Percentiles rank a stretch among this genome's conserved stretches.
Conservation (phyloP, 805 yeast genomes). For the Metschnikowia aberdeeniae region DNA sequence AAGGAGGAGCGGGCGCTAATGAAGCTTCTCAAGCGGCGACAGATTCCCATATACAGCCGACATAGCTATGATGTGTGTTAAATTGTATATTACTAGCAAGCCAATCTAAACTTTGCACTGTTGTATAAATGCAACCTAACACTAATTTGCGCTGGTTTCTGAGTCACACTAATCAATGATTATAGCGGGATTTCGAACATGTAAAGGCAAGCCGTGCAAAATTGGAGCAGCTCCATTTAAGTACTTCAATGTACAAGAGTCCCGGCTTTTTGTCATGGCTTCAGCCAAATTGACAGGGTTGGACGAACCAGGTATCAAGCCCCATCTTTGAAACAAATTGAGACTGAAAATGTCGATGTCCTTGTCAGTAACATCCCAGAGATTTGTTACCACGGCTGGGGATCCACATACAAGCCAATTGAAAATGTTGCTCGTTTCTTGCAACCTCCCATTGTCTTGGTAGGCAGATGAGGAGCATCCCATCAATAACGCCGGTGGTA, state of each 20-base stretch:
- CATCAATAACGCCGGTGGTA: constrained; percentile 64
- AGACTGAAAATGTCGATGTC: constrained; percentile 81
- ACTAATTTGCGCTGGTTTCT: too few relatives aligned
- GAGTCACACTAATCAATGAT: too few relatives aligned
- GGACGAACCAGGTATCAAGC: constrained; percentile 35
- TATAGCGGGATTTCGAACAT: background rate
- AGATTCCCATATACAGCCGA: constrained; percentile 12
- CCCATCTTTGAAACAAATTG: constrained; percentile 62
- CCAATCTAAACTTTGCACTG: background rate
- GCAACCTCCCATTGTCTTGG: constrained; percentile 53
- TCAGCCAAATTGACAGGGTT: constrained; percentile 35
- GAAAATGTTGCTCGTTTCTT: constrained; percentile 71
- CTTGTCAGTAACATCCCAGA: constrained; percentile 97
- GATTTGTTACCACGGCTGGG: constrained; percentile 76
- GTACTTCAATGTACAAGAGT: constrained; percentile 62
- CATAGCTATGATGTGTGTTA: constrained; percentile 4
- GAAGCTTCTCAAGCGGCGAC: constrained; percentile 13
- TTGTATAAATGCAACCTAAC: too few relatives aligned
- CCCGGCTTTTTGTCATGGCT: constrained; percentile 63
- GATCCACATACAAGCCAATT: constrained; percentile 78
- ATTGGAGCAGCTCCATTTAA: constrained; percentile 93
- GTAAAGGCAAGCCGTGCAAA: constrained; percentile 78
- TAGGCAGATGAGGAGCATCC: constrained; percentile 90
- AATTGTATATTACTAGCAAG: constrained; percentile 1
- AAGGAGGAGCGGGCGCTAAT: constrained; percentile 10